Conservation (phyloP, 2,329 filamentous ascomycete species). For the Diaporthe humulicola region DNA sequence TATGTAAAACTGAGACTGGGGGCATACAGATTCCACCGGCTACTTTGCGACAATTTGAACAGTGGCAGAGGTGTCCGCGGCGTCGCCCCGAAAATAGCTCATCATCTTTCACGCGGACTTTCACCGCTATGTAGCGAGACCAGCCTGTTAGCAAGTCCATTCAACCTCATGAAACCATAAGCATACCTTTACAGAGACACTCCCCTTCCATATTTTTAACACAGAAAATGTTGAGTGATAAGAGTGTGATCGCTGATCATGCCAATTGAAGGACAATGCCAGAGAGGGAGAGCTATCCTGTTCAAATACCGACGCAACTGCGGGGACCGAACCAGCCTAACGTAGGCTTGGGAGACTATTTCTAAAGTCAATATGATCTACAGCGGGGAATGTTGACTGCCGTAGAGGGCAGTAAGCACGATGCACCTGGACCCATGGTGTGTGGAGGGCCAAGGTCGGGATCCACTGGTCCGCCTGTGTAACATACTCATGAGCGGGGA, state of each 20-base stretch:
- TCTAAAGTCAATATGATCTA: not conserved
- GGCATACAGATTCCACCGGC: not conserved
- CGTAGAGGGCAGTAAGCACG: not conserved
- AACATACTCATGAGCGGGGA: not conserved
- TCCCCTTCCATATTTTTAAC: not conserved
- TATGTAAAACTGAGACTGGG: not conserved
- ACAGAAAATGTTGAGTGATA: not conserved
- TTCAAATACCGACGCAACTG: not conserved
- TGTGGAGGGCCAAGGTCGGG: not conserved
- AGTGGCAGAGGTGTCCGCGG: not conserved
- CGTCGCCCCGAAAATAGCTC: not conserved
- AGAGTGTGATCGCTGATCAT: not conserved
- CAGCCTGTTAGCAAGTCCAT: not conserved
- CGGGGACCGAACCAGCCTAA: not conserved
- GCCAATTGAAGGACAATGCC: not conserved
- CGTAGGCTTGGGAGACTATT: too few relatives aligned
- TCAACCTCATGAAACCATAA: too few relatives aligned
- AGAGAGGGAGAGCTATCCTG: not conserved
- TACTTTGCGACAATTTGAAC: not conserved
- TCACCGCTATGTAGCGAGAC: not conserved
- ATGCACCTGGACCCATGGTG: not conserved
- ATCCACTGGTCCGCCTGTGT: not conserved
- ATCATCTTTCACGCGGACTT: not conserved
- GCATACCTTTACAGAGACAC: slow-evolving; percentile 1
- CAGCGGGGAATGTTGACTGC: not conserved